Percentiles rank a stretch among this genome's conserved stretches.
phyloP scores from a whole-genome alignment of 202 grass and related monocot genomes.

The Setaria italica region DNA sequence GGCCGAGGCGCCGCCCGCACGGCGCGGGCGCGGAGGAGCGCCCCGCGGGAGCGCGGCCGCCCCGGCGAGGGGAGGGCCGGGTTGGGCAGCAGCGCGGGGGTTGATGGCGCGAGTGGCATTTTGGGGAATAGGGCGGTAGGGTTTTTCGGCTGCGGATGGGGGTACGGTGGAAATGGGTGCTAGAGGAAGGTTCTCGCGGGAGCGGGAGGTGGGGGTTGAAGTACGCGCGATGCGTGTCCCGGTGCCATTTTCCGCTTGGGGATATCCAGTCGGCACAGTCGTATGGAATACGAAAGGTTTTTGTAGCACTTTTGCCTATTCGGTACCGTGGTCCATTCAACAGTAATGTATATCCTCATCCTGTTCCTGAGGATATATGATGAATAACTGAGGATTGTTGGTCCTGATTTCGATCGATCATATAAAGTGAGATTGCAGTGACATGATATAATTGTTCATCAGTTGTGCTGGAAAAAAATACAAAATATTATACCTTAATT shows the following conservation, averaged over 20 bases:
- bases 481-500: too few species aligned
- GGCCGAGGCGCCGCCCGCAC: conserved; percentile 57
- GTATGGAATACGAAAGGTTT: conserved; percentile 14
- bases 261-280: neutral
- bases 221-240: neutral
- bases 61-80: conserved; percentile 37
- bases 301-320: neutral
- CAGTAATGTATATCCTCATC: too few species aligned
- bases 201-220: neutral
- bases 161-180: neutral
- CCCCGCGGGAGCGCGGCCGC: conserved; percentile 9
- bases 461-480: too few species aligned
- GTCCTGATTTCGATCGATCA: neutral
- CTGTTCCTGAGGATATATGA: neutral
- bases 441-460: too few species aligned
- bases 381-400: neutral
- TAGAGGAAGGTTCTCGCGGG: conserved; percentile 5
- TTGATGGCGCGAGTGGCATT: conserved; percentile 39
- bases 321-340: too few species aligned
- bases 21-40: conserved; percentile 39
- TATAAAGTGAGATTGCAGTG: neutral
- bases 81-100: conserved; percentile 26
- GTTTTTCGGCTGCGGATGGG: conserved; percentile 23
- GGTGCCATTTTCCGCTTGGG: neutral
- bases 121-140: conserved; percentile 39